A percentile compares a stretch with the other conserved stretches of the same genome.
Evolutionary conservation across 179 eudicot genomes (phyloP).

Genomic region (Camellia oleifera): DNA sequence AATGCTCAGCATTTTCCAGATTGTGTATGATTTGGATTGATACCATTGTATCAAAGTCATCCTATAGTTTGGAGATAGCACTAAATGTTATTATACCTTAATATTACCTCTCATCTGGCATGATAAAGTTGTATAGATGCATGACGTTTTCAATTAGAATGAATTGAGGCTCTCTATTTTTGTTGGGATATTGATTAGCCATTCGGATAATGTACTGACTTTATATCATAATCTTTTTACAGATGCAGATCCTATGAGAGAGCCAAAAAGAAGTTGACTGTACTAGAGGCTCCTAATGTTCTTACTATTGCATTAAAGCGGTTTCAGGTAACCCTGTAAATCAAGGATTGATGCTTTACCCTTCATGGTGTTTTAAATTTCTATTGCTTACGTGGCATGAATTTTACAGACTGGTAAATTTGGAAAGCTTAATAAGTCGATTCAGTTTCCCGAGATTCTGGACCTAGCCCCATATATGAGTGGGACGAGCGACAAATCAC

Average conservation of each 20-base stretch:
- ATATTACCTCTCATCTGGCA: not conserved
- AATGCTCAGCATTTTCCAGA: not conserved
- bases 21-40: not conserved
- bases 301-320: slow-evolving; percentile 83
- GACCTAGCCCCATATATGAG: slow-evolving; percentile 82
- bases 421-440: slow-evolving; percentile 85
- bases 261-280: slow-evolving; percentile 78
- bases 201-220: not conserved
- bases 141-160: not conserved
- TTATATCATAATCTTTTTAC: not conserved
- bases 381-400: slow-evolving; percentile 15
- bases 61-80: no score
- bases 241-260: slow-evolving; percentile 90
- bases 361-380: not conserved
- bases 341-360: not conserved
- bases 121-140: no score
- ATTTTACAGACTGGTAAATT: slow-evolving; percentile 70
- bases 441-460: slow-evolving; percentile 73
- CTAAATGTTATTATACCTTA: not conserved
- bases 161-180: not conserved
- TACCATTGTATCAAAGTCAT: no score
- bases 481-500: slow-evolving; percentile 68
- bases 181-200: not conserved
- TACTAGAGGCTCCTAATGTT: slow-evolving; percentile 87
- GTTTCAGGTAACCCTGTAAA: slow-evolving; percentile 51